phyloP scores from a whole-genome alignment of 2,329 filamentous ascomycete species.

The Talaromyces sp. region DNA sequence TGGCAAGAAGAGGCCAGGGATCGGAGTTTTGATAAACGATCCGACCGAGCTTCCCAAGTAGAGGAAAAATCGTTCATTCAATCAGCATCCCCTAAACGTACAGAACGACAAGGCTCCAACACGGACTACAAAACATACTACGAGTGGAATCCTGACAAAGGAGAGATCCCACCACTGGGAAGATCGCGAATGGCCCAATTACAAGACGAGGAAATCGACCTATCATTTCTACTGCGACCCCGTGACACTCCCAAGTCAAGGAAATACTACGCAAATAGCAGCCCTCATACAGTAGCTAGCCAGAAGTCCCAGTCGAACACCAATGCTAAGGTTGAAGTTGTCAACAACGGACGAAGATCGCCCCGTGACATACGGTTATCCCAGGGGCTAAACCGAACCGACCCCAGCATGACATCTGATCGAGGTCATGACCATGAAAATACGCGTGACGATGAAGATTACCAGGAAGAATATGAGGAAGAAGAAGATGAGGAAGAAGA shows the following conservation, averaged over 20 bases:
- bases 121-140: slow-evolving; percentile 19
- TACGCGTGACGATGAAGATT: background rate
- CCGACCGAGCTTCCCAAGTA: slow-evolving; percentile 17
- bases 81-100: background rate
- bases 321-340: background rate
- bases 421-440: background rate
- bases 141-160: slow-evolving; percentile 28
- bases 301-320: slow-evolving; percentile 7
- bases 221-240: slow-evolving; percentile 26
- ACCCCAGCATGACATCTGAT: background rate
- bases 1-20: slow-evolving; percentile 44
- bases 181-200: slow-evolving; percentile 28
- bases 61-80: slow-evolving; percentile 19
- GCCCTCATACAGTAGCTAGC: slow-evolving; percentile 20
- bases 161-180: slow-evolving; percentile 23
- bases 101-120: background rate
- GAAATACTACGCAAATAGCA: slow-evolving; percentile 32
- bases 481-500: background rate
- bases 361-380: background rate
- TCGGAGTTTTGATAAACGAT: slow-evolving; percentile 22
- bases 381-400: background rate
- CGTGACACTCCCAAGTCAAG: slow-evolving; percentile 32
- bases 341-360: background rate
- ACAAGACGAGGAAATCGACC: slow-evolving; percentile 30
- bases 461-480: background rate